Percentiles rank a stretch among this genome's conserved stretches.
These are phyloP conservation scores for Lycium ferocissimum DNA, from an alignment of 257 asterid species.

Conservation along the genomic window DNA sequence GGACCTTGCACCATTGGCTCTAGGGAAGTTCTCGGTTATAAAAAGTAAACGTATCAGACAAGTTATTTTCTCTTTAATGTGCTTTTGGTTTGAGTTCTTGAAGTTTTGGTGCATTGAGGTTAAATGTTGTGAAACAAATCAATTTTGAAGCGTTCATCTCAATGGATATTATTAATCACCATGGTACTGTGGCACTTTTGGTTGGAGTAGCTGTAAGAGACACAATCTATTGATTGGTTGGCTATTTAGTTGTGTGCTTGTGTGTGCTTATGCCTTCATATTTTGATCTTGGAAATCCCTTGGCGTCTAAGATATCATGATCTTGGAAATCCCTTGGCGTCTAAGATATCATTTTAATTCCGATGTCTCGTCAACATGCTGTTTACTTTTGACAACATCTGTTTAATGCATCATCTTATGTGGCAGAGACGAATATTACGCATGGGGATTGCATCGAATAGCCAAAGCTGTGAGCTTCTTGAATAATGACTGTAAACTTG, in stretches of 20 bases:
- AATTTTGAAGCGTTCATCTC: background rate
- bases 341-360: slow-evolving; percentile 25
- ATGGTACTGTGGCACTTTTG: background rate
- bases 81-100: background rate
- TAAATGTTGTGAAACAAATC: slow-evolving; percentile 3
- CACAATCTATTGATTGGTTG: background rate
- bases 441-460: slow-evolving; percentile 98
- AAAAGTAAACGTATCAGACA: background rate
- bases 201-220: slow-evolving; percentile 21
- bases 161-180: background rate
- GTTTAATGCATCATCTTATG: background rate
- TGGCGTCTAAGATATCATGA: background rate
- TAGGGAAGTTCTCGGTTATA: background rate
- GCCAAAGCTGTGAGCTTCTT: slow-evolving; percentile 98
- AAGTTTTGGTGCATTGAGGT: background rate
- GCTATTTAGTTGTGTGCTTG: slow-evolving; percentile 19
- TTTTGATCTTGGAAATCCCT: background rate
- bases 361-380: slow-evolving; percentile 30
- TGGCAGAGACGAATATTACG: slow-evolving; percentile 88
- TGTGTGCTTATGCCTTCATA: background rate
- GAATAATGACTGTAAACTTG: slow-evolving; percentile 96
- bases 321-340: slow-evolving; percentile 7
- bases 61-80: background rate
- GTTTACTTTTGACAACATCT: slow-evolving; percentile 27
- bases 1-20: background rate